Conservation (phyloP, 148 eudicot species). For the Agrostemma githago region DNA sequence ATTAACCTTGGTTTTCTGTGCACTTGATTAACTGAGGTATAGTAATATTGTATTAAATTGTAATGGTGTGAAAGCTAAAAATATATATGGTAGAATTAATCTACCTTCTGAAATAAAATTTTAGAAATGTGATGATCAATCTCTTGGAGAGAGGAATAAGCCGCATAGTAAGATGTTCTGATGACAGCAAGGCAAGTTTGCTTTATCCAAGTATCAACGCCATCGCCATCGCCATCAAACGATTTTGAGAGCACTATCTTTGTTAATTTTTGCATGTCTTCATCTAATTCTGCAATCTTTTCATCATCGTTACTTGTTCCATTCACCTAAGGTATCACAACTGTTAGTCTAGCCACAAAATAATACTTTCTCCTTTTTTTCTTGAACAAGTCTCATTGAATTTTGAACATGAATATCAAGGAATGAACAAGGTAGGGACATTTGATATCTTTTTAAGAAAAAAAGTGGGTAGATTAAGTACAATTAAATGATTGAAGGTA, state of each 20-base stretch:
- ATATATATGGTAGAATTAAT: background rate
- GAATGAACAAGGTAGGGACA: too few relatives aligned
- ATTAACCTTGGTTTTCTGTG: too few relatives aligned
- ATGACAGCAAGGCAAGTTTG: conserved; percentile 53
- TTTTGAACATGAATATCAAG: too few relatives aligned
- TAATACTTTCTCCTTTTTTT: too few relatives aligned
- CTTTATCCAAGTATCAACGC: conserved; percentile 34
- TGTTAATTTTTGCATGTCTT: conserved; percentile 53
- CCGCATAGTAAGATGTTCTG: conserved; percentile 53
- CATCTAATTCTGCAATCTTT: conserved; percentile 28
- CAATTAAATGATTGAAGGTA: too few relatives aligned
- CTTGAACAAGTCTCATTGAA: too few relatives aligned
- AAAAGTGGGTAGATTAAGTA: too few relatives aligned
- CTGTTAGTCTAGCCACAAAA: background rate
- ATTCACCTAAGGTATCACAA: conserved; percentile 21
- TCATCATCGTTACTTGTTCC: conserved; percentile 9
- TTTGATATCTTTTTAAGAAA: too few relatives aligned
- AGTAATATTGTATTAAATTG: too few relatives aligned
- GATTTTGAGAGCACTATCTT: conserved; percentile 35
- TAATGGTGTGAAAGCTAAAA: too few relatives aligned
- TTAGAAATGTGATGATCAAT: conserved; percentile 50
- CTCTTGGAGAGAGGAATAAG: conserved; percentile 39
- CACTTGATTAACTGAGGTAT: too few relatives aligned
- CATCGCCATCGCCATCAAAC: conserved; percentile 34
- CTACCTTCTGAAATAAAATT: conserved; percentile 57